Evolutionary conservation across 2,329 filamentous ascomycete species (phyloP), one percentile per base, ranked within the genome.

Genomic region (Phyllosticta citrichinensis): DNA sequence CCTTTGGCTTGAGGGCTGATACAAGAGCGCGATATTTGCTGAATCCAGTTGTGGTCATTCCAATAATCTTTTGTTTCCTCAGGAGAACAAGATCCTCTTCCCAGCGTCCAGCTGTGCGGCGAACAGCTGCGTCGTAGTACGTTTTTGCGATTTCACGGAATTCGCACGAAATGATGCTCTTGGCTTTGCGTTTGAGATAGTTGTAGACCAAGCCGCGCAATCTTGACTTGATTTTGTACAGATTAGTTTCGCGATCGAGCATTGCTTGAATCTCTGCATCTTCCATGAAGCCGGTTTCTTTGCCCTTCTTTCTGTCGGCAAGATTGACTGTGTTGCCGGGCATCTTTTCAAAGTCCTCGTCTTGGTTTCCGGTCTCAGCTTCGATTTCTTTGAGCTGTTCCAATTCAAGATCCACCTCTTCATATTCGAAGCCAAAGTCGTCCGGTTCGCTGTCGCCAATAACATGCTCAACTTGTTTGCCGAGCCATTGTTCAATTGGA

Each of bases 21-120:
- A 95, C 77, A 2, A 93, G 77, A 0, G 81, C 83, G 3, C 89
- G 84, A 63, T 94, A 93, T 66, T 95, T 95, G 72, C 86, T 87
- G 9, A 95, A 70, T 0, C 90, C 89, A 0, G 91, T 95, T 0
- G 88, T 91, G 0, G 91, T 96, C 77, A 86, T 80, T 9, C 85
- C 85, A 57, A 87, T 79, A 25, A 87, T 70, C 60, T 79, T 82
- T 5, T 81, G 76, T 57, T 82, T 82, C 35, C 82, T 81, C 3
- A 93, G 74, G 24, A 89, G 78, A 22, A 81, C 74, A 9, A 80
- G 73, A 62, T 90, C 83, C 40, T 78, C 76, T 62, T 86, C 80
- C 79, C 81, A 87, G 25, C 77, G 80, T 17, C 80, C 80, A 20
- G 82, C 79, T 57, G 82, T 84, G 8, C 84, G 72, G 14, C 83